Percentiles rank a stretch among this genome's conserved stretches.
Conservation (phyloP, 2,329 filamentous ascomycete genomes). For the Colletotrichum lindemuthianum region DNA sequence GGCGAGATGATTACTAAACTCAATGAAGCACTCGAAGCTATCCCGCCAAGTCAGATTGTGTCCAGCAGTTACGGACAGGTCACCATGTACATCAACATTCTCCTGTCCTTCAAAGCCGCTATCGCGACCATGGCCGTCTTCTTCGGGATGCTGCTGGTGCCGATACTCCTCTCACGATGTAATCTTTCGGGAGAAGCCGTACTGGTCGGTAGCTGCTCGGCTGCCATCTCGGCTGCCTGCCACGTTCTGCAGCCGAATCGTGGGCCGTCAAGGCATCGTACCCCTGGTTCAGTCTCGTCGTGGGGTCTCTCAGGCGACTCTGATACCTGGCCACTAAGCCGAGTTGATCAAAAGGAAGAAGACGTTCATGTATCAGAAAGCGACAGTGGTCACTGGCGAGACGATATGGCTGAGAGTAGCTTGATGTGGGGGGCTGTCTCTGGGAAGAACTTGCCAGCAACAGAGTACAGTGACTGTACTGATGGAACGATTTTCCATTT, state of each 20-base stretch:
- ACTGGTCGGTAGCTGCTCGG: slow-evolving; percentile 9
- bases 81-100: background rate
- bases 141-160: background rate
- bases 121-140: background rate
- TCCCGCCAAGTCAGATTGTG: too few relatives aligned
- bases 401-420: slow-evolving; percentile 1
- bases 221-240: slow-evolving; percentile 11
- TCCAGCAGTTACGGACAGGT: too few relatives aligned
- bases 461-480: background rate
- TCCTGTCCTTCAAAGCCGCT: slow-evolving; percentile 1
- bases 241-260: slow-evolving; percentile 1
- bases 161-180: background rate
- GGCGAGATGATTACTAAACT: background rate
- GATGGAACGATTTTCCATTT: background rate
- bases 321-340: background rate
- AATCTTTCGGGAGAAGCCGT: background rate
- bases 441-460: background rate
- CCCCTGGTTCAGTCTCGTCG: background rate
- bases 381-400: background rate
- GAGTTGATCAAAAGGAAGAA: background rate
- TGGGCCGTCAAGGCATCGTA: background rate
- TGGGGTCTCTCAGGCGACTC: background rate
- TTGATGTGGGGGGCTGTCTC: slow-evolving; percentile 2
- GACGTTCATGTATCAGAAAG: background rate
- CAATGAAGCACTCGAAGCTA: background rate